Evolutionary conservation across 2,329 filamentous ascomycete species (phyloP), one percentile per base, ranked within the genome.

Genomic region (Fusarium sp.): DNA sequence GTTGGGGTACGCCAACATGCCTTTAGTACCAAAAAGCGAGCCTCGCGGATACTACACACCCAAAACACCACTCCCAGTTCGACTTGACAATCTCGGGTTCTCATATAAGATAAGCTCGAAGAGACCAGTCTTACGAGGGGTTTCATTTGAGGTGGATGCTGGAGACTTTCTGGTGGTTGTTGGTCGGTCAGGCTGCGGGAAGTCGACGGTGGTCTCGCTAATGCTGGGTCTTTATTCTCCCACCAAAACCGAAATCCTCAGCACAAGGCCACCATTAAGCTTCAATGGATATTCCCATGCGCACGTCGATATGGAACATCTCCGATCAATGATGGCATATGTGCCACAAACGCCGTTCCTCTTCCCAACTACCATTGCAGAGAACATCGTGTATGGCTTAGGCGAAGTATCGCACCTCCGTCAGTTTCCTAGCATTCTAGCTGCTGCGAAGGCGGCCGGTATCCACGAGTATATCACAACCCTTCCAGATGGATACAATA

Each of bases 161-260:
- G 90, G 91, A 28, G 90, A 88, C 8, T 93, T 90, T 74, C 91
- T 91, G 1, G 94, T 94, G 6, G 90, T 98, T 26, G 94, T 97
- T 5, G 95, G 96, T 2, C 84, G 89, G 2, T 98, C 95, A 0
- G 96, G 96, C 0, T 94, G 92, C n/a, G 96, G 96, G 2, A 98
- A 99, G 83, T 95, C 93, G 20, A 98, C 96, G 0, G 87, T 98
- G 41, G 88, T 92, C 1, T 89, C 92, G 0, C 84, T 98, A 0
- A 85, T 98, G 0, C 83, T 97, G 8, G 90, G 92, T 2, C 85
- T 98, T 0, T 94, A 96, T 74, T 74, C 81, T 5, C 86, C 87
- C 1, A n/a, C 52, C 42, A 6, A 63, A 52, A 13, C 54, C 4
- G 28, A 68, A 3, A 28, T 62, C 12, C 26, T 66, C 44, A 59